Percentiles rank a stretch among this genome's conserved stretches.
phyloP scores from a whole-genome alignment of 306 rosid genomes.

The Abrus pulchellus region DNA sequence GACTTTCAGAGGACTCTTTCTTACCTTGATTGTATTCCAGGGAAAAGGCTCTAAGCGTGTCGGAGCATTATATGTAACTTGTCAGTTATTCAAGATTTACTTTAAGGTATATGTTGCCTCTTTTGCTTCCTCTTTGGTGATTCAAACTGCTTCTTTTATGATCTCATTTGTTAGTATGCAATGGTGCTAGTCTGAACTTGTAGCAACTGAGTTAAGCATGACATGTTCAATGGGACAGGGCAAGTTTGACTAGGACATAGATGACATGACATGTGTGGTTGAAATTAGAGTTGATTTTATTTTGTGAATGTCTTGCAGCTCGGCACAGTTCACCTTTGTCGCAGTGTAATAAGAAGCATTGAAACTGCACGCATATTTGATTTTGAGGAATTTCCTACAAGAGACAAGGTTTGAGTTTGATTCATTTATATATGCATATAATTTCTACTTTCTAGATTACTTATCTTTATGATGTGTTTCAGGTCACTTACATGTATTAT shows the following conservation, averaged over 20 bases:
- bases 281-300: conserved; percentile 43
- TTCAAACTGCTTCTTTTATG: conserved; percentile 5
- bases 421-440: neutral
- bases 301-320: conserved; percentile 71
- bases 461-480: conserved; percentile 51
- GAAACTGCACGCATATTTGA: conserved; percentile 97
- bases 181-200: conserved; percentile 29
- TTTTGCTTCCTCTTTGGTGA: conserved; percentile 25
- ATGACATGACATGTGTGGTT: conserved; percentile 24
- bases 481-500: conserved; percentile 98
- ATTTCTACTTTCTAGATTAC: conserved; percentile 34
- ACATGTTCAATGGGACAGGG: conserved; percentile 5
- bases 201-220: conserved; percentile 27
- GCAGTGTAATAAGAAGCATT: conserved; percentile 97
- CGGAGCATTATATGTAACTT: conserved; percentile 92
- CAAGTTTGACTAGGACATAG: conserved; percentile 6
- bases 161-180: conserved; percentile 30
- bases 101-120: conserved; percentile 71
- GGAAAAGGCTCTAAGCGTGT: conserved; percentile 98
- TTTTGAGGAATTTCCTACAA: conserved; percentile 94
- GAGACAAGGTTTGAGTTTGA: conserved; percentile 83
- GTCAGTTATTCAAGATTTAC: conserved; percentile 94
- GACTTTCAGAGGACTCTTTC: conserved; percentile 25
- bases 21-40: conserved; percentile 53
- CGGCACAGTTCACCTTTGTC: conserved; percentile 96